These are phyloP conservation scores for Geoglossum cookeanum DNA, from an alignment of 2,329 filamentous ascomycete species.

Conservation along the genomic window DNA sequence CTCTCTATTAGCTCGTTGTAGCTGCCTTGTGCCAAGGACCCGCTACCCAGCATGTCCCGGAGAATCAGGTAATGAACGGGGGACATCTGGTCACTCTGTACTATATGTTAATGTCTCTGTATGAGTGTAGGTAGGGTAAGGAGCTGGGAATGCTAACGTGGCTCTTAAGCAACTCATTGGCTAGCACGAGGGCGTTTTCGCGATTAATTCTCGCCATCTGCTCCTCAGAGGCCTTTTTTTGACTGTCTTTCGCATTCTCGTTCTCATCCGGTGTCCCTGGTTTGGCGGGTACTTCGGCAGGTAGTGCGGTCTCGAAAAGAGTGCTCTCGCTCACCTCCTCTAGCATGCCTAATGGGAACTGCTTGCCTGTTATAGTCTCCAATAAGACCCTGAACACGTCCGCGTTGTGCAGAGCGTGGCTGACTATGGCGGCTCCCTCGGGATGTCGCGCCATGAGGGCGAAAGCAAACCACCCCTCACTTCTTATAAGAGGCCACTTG, in stretches of 20 bases:
- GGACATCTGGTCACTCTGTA: not conserved
- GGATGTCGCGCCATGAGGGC: conserved; percentile 24
- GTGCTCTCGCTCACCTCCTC: not conserved
- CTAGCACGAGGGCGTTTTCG: conserved; percentile 22
- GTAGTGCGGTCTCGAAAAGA: conserved; percentile 5
- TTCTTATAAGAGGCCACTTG: conserved; percentile 28
- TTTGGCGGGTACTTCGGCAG: conserved; percentile 8
- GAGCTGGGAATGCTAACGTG: conserved; percentile 16
- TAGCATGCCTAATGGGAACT: not conserved
- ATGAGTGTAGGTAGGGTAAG: not conserved
- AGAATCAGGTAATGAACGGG: not conserved
- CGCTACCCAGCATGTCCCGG: not conserved
- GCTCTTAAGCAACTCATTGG: conserved; percentile 21
- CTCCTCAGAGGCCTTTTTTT: conserved; percentile 11
- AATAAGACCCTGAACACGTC: conserved; percentile 19
- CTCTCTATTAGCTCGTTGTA: not conserved
- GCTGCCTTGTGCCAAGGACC: not conserved
- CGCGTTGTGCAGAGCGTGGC: conserved; percentile 19
- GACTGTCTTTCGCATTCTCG: conserved; percentile 13
- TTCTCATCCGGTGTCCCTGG: conserved; percentile 6
- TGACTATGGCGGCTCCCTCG: conserved; percentile 17
- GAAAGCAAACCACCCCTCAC: conserved; percentile 30
- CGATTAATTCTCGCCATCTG: conserved; percentile 13
- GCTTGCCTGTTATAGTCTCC: conserved; percentile 13
- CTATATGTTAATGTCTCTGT: not conserved